These are phyloP conservation scores for Myochromella boudieri DNA, from an alignment of 768 basidiomycete species.

Conservation along the genomic window DNA sequence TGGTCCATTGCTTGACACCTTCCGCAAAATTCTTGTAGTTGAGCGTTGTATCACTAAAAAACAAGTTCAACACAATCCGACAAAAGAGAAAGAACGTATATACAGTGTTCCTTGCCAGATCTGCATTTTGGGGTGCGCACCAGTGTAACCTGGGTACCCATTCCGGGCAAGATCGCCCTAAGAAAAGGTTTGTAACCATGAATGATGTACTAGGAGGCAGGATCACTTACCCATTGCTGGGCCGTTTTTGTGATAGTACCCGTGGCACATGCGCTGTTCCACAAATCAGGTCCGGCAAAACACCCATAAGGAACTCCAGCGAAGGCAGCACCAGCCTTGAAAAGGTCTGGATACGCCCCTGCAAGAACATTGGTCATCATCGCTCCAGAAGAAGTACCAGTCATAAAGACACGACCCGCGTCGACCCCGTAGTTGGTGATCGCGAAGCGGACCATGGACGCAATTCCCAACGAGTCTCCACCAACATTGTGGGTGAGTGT, in stretches of 20 bases:
- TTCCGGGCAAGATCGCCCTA: slow-evolving; percentile 44
- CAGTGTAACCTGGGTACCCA: slow-evolving; percentile 54
- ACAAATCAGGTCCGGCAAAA: slow-evolving; percentile 46
- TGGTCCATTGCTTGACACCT: slow-evolving; percentile 57
- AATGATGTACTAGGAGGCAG: not conserved
- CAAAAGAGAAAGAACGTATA: slow-evolving; percentile 2
- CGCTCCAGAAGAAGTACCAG: slow-evolving; percentile 51
- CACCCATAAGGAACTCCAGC: slow-evolving; percentile 57
- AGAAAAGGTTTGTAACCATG: not conserved
- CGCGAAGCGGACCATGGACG: slow-evolving; percentile 45
- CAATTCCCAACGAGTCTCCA: slow-evolving; percentile 54
- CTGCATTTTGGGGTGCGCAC: slow-evolving; percentile 48
- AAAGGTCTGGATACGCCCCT: slow-evolving; percentile 56
- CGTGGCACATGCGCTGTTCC: slow-evolving; percentile 47
- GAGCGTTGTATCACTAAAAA: slow-evolving; percentile 48
- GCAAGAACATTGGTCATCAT: slow-evolving; percentile 63
- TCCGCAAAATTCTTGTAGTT: slow-evolving; percentile 50
- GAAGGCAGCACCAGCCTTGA: slow-evolving; percentile 45
- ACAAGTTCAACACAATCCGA: not conserved
- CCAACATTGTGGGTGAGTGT: slow-evolving; percentile 57
- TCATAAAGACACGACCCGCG: slow-evolving; percentile 45
- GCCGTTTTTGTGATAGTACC: slow-evolving; percentile 43
- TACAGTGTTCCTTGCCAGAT: slow-evolving; percentile 54
- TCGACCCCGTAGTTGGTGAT: slow-evolving; percentile 48
- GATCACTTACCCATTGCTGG: slow-evolving; percentile 41